phyloP scores from a whole-genome alignment of 225 moss, liverwort and hornwort genomes.

The Bryum argenteum region DNA sequence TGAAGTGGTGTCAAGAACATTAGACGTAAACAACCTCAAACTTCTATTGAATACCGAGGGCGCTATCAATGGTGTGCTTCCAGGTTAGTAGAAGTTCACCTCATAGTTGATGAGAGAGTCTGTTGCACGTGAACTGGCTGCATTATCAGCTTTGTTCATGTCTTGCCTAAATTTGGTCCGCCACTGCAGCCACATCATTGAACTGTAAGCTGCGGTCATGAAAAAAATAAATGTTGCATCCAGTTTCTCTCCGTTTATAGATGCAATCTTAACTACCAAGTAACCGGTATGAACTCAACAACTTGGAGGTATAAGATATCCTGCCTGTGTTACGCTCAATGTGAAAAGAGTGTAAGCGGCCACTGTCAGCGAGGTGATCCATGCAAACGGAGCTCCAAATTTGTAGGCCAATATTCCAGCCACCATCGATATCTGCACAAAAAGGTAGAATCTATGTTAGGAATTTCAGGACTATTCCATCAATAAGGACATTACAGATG shows the following conservation, averaged over 20 bases:
- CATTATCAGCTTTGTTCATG: conserved; percentile 98
- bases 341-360: conserved; percentile 96
- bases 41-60: conserved; percentile 2
- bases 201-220: conserved; percentile 30
- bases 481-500: conserved; percentile 18
- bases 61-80: conserved; percentile 2
- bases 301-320: conserved; percentile 17
- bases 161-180: conserved; percentile 99
- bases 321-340: conserved; percentile 91
- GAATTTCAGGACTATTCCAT: conserved; percentile 21
- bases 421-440: conserved; percentile 91
- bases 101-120: conserved; percentile 99
- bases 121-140: conserved; percentile 91
- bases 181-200: conserved; percentile 68
- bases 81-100: conserved; percentile 39
- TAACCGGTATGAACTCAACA: conserved; percentile 4
- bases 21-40: background rate
- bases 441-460: conserved; percentile 21
- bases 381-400: conserved; percentile 95
- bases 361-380: conserved; percentile 90
- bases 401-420: conserved; percentile 98
- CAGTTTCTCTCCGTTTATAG: conserved; percentile 6
- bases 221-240: conserved; percentile 6
- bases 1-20: conserved; percentile 8
- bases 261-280: conserved; percentile 5